Base-by-base conservation (phyloP, 805 yeast species). In the Torulaspora gathmanii region DNA sequence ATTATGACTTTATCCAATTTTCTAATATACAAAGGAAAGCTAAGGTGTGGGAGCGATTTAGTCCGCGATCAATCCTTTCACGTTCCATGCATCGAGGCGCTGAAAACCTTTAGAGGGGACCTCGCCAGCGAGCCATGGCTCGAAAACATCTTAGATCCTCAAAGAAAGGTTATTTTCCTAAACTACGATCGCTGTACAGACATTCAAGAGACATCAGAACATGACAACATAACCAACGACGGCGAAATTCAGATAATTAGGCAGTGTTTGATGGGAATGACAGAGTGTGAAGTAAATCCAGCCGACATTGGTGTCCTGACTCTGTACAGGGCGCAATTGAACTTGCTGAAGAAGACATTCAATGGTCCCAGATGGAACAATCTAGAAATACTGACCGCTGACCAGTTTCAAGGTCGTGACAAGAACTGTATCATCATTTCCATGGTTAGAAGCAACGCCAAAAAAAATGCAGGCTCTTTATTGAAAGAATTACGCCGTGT, bases 351-450 rank as follows among this genome's bases (percentile, higher is more conserved):
- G 35, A 56, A 60, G 33, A 49, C 52, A 26, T 61, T 61, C 49
- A 55, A 47, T 33, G 34, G 35, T 3, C 45, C 45, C 11, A 60
- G 51, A 12, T 55, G 65, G 19, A 61, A 68, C 7, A 75, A 70
- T 0, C 65, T 93, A 25, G 98, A 93, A 54, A 74, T 86, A 26
- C 70, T 91, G 45, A 93, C 99, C 0, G 98, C 97, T 0, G 99
- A 93, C 64, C 87, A 84, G 58, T 91, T 85, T 57, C 99, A 93
- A 67, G 99, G 99, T 0, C 74, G 97, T 45, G 99, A 93, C 64
- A 93, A 91, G 57, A 91, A 87, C 26, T 86, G 96, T 58, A 79
- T 93, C 12, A 80, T 93, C 5, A 86, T 93, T 2, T 91, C 98
- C 0, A 69, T 93, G 54, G 99, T 93, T 3, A 71, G 96, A 39